These are phyloP conservation scores for Spraguea lophii DNA, from an alignment of 371 early-diverging fungal species.

Conservation along the genomic window DNA sequence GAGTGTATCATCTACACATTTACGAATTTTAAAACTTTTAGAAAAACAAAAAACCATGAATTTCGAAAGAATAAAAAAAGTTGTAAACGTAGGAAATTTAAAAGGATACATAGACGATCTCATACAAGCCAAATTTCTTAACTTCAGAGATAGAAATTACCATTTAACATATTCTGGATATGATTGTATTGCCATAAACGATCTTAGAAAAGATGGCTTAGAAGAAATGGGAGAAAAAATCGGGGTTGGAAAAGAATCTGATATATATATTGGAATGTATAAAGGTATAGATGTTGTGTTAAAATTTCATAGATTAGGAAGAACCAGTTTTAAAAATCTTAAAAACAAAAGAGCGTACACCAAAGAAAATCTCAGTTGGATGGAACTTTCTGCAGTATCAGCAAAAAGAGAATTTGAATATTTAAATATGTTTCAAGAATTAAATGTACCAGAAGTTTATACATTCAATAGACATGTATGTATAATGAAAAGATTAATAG, in stretches of 20 bases:
- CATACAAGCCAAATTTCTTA: conserved; percentile 30
- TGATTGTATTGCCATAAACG: conserved; percentile 86
- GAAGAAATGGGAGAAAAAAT: conserved; percentile 87
- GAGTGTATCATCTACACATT: conserved; percentile 28
- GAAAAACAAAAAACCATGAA: conserved; percentile 25
- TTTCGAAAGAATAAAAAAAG: conserved; percentile 19
- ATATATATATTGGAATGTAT: conserved; percentile 33
- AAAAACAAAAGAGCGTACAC: conserved; percentile 82
- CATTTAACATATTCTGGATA: conserved; percentile 90
- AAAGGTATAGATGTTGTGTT: conserved; percentile 24
- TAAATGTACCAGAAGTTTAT: conserved; percentile 75
- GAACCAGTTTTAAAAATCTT: conserved; percentile 84
- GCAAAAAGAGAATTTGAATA: conserved; percentile 30
- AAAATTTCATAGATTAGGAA: conserved; percentile 56
- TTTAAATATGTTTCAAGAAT: conserved; percentile 57
- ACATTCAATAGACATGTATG: conserved; percentile 83
- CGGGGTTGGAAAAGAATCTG: conserved; percentile 95
- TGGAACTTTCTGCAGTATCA: conserved; percentile 47
- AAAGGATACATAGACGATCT: conserved; percentile 28
- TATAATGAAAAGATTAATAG: conserved; percentile 76
- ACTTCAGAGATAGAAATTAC: conserved; percentile 52
- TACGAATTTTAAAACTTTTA: conserved; percentile 26
- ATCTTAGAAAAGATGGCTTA: conserved; percentile 64
- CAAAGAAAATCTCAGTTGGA: conserved; percentile 43
- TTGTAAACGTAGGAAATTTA: conserved; percentile 21